phyloP scores from a whole-genome alignment of 108 stramenopile species.

The Bacterosira constricta region DNA sequence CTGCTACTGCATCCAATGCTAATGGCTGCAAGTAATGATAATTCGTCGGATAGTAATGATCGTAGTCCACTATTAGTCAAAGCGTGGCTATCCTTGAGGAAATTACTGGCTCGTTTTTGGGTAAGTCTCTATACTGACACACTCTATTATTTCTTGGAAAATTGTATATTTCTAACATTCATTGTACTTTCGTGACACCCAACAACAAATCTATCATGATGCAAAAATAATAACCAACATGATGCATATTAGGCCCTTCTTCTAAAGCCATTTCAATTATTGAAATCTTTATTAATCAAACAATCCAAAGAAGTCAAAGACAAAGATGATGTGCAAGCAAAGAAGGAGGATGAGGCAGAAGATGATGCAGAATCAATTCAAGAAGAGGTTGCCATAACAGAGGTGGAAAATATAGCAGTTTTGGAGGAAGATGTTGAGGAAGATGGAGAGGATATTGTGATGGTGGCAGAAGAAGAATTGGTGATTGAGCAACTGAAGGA shows the following conservation, averaged over 20 bases:
- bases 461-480: not conserved
- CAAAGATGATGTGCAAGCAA: not conserved
- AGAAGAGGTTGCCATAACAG: conserved; percentile 22
- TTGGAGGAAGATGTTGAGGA: not conserved
- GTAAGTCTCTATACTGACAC: conserved; percentile 4
- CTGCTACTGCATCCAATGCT: not conserved
- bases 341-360: not conserved
- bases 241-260: conserved; percentile 1
- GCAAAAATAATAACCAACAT: no score
- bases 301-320: not conserved
- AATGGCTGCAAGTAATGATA: not conserved
- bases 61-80: not conserved
- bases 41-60: not conserved
- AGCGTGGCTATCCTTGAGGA: conserved; percentile 20
- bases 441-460: not conserved
- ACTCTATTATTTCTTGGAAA: not conserved
- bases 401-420: conserved; percentile 20
- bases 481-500: not conserved
- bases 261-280: conserved; percentile 19
- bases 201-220: no score
- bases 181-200: no score
- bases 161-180: not conserved
- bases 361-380: not conserved
- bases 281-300: conserved; percentile 1
- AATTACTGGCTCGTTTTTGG: conserved; percentile 13